Evolutionary conservation across 768 basidiomycete species (phyloP).

Genomic region (Rhodotorula paludigena): DNA sequence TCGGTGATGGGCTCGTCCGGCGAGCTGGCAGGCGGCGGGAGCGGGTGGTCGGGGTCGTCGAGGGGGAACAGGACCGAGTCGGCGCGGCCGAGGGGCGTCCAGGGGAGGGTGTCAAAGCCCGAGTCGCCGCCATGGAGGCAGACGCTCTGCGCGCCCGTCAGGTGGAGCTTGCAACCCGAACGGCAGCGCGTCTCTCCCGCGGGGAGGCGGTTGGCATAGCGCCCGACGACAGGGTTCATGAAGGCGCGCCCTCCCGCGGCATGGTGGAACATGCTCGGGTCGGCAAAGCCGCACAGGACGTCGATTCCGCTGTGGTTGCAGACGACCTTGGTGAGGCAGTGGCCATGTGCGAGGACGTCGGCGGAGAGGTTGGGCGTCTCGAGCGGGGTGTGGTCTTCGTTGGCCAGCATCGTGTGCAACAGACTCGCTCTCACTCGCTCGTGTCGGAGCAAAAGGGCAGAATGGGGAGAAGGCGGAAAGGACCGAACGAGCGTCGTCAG

Average conservation of each 20-base stretch:
- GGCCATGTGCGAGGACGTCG: conserved; percentile 8
- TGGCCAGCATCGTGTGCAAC: not conserved
- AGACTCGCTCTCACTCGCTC: not conserved
- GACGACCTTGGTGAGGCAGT: conserved; percentile 8
- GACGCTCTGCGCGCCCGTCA: conserved; percentile 12
- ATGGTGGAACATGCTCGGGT: conserved; percentile 14
- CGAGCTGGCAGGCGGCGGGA: conserved; percentile 10
- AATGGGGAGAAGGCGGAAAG: not conserved
- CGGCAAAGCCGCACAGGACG: conserved; percentile 19
- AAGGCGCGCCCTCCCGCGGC: conserved; percentile 1
- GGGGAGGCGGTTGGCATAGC: conserved; percentile 37
- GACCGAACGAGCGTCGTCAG: no score
- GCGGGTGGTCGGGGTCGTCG: conserved; percentile 17
- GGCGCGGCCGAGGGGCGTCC: conserved; percentile 12
- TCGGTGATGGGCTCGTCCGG: conserved; percentile 7
- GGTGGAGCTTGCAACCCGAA: conserved; percentile 5
- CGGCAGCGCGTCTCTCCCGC: not conserved
- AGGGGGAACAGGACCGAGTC: conserved; percentile 24
- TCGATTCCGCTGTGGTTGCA: conserved; percentile 2
- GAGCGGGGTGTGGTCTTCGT: not conserved
- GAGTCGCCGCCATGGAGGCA: conserved; percentile 35
- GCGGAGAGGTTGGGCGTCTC: not conserved
- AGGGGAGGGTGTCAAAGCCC: conserved; percentile 31
- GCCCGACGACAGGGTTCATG: conserved; percentile 15
- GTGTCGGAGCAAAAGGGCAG: not conserved